Evolutionary conservation across 495 filamentous ascomycete genomes (phyloP).

Genomic region (Immersiella caudata): DNA sequence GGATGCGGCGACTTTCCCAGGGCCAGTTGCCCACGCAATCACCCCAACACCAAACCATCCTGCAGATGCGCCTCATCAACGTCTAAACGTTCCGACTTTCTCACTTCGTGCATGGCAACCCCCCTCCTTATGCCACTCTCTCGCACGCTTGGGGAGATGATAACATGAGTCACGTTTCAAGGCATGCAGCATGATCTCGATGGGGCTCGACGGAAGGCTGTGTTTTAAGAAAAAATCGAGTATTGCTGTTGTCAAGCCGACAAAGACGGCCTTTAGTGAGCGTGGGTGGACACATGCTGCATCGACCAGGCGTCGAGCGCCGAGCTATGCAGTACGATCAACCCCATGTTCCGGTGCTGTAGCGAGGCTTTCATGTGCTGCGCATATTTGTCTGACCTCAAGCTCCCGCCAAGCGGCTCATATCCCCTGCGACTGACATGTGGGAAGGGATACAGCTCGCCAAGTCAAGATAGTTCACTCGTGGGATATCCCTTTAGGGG

Average conservation of each 20-base stretch:
- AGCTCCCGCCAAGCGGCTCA: no score
- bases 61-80: no score
- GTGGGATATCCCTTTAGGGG: neutral
- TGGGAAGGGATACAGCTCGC: neutral
- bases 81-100: neutral
- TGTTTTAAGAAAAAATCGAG: constrained; percentile 31
- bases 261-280: constrained; percentile 19
- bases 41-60: neutral
- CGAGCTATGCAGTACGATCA: constrained; percentile 44
- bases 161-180: constrained; percentile 24
- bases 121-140: constrained; percentile 27
- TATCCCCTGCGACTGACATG: neutral
- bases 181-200: constrained; percentile 16
- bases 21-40: neutral
- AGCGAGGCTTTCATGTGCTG: neutral
- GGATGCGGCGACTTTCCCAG: neutral
- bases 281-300: constrained; percentile 33
- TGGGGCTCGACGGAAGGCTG: constrained; percentile 6
- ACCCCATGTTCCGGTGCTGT: constrained; percentile 37
- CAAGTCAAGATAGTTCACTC: neutral
- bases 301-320: constrained; percentile 45
- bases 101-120: neutral
- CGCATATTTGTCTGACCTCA: neutral
- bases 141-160: constrained; percentile 30
- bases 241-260: constrained; percentile 20